phyloP scores from a whole-genome alignment of 2,329 filamentous ascomycete species.

The Paecilomyces sp. region DNA sequence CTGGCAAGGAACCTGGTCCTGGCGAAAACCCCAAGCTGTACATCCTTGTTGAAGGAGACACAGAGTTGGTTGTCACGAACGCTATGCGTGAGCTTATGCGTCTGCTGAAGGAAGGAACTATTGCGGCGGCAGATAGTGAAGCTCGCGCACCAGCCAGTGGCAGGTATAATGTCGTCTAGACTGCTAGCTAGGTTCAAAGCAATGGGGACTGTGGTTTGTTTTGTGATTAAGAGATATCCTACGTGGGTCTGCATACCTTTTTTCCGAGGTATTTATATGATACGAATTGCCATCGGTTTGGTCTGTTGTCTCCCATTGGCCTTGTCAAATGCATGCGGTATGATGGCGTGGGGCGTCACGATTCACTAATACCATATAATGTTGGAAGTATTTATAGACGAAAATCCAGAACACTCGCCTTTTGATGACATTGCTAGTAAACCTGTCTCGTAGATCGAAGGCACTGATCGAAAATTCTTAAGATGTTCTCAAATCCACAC shows the following conservation, averaged over 20 bases:
- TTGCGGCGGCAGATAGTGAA: slow-evolving; percentile 82
- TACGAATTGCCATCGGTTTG: not conserved
- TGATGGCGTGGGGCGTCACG: not conserved
- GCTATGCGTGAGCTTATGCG: slow-evolving; percentile 87
- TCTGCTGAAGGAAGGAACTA: slow-evolving; percentile 80
- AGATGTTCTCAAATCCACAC: no score
- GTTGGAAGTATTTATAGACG: not conserved
- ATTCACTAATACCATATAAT: not conserved
- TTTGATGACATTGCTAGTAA: not conserved
- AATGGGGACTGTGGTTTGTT: not conserved
- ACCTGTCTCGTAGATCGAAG: not conserved
- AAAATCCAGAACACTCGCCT: not conserved
- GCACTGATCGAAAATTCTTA: no score
- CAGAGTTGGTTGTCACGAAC: slow-evolving; percentile 81
- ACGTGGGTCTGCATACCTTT: not conserved
- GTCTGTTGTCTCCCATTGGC: not conserved
- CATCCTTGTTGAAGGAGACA: slow-evolving; percentile 95
- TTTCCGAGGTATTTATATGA: not conserved
- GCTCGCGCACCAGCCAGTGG: slow-evolving; percentile 69
- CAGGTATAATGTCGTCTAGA: slow-evolving; percentile 74
- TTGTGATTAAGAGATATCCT: not conserved
- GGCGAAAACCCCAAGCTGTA: slow-evolving; percentile 88
- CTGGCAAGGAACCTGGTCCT: slow-evolving; percentile 70
- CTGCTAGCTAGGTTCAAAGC: not conserved
- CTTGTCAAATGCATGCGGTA: not conserved